Percentiles rank a stretch among this genome's conserved stretches.
Evolutionary conservation across 2,329 filamentous ascomycete species (phyloP).

Genomic region (Aspergillus uvarum): DNA sequence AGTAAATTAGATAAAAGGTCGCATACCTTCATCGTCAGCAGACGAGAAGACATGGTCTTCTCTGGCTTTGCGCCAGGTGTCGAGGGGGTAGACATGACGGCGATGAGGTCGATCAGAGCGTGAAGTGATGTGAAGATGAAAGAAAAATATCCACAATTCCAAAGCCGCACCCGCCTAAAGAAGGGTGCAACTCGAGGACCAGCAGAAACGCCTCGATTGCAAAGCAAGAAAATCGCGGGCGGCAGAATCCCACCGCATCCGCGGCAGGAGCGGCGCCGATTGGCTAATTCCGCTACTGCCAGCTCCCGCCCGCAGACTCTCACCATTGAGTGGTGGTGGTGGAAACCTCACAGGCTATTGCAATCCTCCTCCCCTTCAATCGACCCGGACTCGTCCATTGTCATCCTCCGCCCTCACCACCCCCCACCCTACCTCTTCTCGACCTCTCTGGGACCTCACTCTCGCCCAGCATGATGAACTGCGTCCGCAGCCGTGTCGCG

Average conservation of each 20-base stretch:
- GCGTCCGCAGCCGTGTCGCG: constrained; percentile 48
- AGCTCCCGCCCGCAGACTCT: constrained; percentile 31
- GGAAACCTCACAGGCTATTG: constrained; percentile 6
- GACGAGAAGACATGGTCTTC: constrained; percentile 78
- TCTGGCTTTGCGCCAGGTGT: constrained; percentile 58
- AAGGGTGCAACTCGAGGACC: background rate
- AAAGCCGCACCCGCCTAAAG: background rate
- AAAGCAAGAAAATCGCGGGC: constrained; percentile 17
- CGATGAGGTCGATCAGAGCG: background rate
- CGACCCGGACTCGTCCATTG: constrained; percentile 14
- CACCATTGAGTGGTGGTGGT: background rate
- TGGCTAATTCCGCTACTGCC: constrained; percentile 21
- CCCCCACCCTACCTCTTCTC: constrained; percentile 15
- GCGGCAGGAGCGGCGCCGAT: constrained; percentile 22
- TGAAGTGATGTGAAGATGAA: background rate
- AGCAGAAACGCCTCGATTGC: constrained; percentile 14
- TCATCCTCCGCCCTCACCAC: constrained; percentile 19
- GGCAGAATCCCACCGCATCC: constrained; percentile 23
- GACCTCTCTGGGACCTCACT: constrained; percentile 13
- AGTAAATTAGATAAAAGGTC: background rate
- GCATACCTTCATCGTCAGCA: constrained; percentile 80
- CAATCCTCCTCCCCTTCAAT: constrained; percentile 31
- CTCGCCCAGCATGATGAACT: constrained; percentile 45
- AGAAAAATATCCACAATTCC: background rate
- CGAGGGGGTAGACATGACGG: constrained; percentile 33